phyloP scores from a whole-genome alignment of 768 basidiomycete genomes.

The Hortiboletus flavorubellus region DNA sequence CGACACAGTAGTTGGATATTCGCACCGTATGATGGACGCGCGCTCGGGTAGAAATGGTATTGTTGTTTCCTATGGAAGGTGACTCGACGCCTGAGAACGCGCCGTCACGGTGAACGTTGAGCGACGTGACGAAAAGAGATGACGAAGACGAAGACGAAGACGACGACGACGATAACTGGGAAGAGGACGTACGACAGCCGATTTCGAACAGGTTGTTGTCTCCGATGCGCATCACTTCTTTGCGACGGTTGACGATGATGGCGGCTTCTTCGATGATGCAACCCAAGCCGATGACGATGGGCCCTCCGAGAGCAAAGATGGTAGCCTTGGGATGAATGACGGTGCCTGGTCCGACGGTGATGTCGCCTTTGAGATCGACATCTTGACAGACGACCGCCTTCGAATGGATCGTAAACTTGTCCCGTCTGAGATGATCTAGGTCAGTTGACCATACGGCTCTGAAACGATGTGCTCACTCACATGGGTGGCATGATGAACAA shows the following conservation, averaged over 20 bases:
- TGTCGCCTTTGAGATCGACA: slow-evolving; percentile 91
- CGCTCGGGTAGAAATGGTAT: slow-evolving; percentile 81
- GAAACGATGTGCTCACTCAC: slow-evolving; percentile 14
- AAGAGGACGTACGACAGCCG: slow-evolving; percentile 68
- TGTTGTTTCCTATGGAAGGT: slow-evolving; percentile 78
- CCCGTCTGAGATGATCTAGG: slow-evolving; percentile 50
- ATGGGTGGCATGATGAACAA: slow-evolving; percentile 29
- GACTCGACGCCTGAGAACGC: slow-evolving; percentile 73
- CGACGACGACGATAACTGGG: not conserved
- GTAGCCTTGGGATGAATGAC: slow-evolving; percentile 94
- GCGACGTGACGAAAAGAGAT: not conserved
- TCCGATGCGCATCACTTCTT: slow-evolving; percentile 90
- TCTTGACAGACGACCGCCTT: slow-evolving; percentile 91
- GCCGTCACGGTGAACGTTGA: not conserved
- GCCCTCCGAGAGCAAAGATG: slow-evolving; percentile 86
- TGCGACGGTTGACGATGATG: slow-evolving; percentile 87
- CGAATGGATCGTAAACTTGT: slow-evolving; percentile 88
- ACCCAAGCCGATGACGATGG: slow-evolving; percentile 83
- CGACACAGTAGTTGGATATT: slow-evolving; percentile 74
- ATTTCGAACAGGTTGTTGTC: slow-evolving; percentile 95
- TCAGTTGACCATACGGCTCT: not conserved
- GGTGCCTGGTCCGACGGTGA: slow-evolving; percentile 88
- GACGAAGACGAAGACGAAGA: not conserved
- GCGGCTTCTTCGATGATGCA: slow-evolving; percentile 92
- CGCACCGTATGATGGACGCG: slow-evolving; percentile 82